phyloP scores from a whole-genome alignment of 371 early-diverging fungal species.

The Rhizopus delemar region DNA sequence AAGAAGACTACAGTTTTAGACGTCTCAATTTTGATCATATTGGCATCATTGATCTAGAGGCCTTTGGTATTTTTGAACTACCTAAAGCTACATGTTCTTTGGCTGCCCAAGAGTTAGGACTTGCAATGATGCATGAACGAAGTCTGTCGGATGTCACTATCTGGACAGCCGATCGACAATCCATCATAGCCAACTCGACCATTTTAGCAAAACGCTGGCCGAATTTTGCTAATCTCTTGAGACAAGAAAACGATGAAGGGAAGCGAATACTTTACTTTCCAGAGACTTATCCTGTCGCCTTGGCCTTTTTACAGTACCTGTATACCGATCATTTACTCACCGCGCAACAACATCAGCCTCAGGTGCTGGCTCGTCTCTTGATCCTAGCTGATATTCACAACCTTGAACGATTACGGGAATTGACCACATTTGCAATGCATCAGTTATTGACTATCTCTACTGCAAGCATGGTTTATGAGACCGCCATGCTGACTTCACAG shows the following conservation, averaged over 20 bases:
- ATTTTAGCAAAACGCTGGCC: conserved; percentile 72
- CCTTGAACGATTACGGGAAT: conserved; percentile 53
- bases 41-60: conserved; percentile 67
- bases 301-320: conserved; percentile 63
- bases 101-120: conserved; percentile 59
- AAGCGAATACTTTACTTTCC: conserved; percentile 44
- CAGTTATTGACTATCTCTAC: conserved; percentile 59
- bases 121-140: conserved; percentile 61
- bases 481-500: conserved; percentile 52
- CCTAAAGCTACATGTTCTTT: conserved; percentile 48
- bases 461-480: conserved; percentile 61
- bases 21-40: conserved; percentile 69
- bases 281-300: conserved; percentile 58
- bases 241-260: not conserved
- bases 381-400: conserved; percentile 59
- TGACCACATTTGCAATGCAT: conserved; percentile 53
- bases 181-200: conserved; percentile 60
- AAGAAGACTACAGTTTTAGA: conserved; percentile 78
- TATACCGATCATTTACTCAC: conserved; percentile 67
- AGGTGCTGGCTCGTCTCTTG: conserved; percentile 60
- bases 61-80: conserved; percentile 61
- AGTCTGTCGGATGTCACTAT: conserved; percentile 54
- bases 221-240: conserved; percentile 51
- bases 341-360: conserved; percentile 51
- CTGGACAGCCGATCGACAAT: conserved; percentile 56